phyloP scores from a whole-genome alignment of 495 filamentous ascomycete species.

The Aspergillus haitiensis region DNA sequence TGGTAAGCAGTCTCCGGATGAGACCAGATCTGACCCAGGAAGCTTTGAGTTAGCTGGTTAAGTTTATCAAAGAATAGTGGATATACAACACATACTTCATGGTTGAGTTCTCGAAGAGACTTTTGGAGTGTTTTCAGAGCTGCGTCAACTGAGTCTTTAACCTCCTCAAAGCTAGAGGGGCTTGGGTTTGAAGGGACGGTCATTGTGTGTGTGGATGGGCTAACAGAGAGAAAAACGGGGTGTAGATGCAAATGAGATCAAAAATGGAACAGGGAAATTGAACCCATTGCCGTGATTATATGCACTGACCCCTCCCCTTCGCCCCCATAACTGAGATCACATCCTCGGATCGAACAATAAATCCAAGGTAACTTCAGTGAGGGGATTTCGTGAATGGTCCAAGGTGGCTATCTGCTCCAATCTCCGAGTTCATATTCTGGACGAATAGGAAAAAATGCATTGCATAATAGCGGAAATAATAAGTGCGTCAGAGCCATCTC shows the following conservation, averaged over 20 bases:
- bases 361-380: too few species aligned
- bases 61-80: not conserved
- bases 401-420: not conserved
- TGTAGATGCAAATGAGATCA: not conserved
- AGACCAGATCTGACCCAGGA: slow-evolving; percentile 50
- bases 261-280: not conserved
- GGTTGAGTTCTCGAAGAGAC: slow-evolving; percentile 35
- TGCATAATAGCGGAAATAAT: slow-evolving; percentile 6
- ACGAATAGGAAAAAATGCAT: not conserved
- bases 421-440: not conserved
- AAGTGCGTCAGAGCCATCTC: not conserved
- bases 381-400: too few species aligned
- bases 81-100: slow-evolving; percentile 15
- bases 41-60: not conserved
- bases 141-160: slow-evolving; percentile 33
- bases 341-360: not conserved
- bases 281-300: not conserved
- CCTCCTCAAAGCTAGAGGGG: slow-evolving; percentile 23
- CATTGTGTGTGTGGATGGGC: slow-evolving; percentile 5
- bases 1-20: slow-evolving; percentile 60
- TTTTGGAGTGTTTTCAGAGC: slow-evolving; percentile 27
- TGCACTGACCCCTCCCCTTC: not conserved
- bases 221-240: not conserved
- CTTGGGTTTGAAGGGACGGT: slow-evolving; percentile 1
- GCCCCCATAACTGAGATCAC: not conserved